These are phyloP conservation scores for Marchantia polymorpha DNA, from an alignment of 225 moss, liverwort and hornwort genomes.

Conservation along the genomic window DNA sequence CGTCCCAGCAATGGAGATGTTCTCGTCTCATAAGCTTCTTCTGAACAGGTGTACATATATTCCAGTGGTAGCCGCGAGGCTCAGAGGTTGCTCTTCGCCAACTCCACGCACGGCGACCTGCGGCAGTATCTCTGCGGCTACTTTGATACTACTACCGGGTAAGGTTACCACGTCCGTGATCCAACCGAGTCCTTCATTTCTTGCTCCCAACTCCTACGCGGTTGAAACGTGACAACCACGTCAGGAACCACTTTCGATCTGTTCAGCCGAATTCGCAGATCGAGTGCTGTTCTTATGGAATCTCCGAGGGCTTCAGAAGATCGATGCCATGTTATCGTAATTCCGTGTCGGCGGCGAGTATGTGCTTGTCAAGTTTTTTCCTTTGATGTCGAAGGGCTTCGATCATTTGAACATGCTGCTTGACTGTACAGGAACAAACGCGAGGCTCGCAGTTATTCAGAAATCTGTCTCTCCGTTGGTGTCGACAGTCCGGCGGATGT, in stretches of 20 bases:
- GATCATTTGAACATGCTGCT: not conserved
- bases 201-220: not conserved
- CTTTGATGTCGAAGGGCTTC: not conserved
- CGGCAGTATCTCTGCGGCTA: conserved; percentile 80
- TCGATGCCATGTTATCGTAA: not conserved
- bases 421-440: conserved; percentile 64
- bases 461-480: conserved; percentile 83
- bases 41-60: conserved; percentile 65
- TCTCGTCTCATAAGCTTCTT: not conserved
- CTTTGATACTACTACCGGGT: conserved; percentile 98
- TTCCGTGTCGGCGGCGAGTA: not conserved
- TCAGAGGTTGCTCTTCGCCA: conserved; percentile 85
- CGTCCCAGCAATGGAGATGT: not conserved
- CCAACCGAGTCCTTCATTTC: not conserved
- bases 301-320: too few species aligned
- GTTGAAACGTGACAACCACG: too few species aligned
- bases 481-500: conserved; percentile 80
- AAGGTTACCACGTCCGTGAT: not conserved
- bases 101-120: conserved; percentile 83
- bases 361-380: not conserved
- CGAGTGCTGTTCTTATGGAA: not conserved
- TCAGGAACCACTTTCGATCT: too few species aligned
- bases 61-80: conserved; percentile 99
- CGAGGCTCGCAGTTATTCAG: conserved; percentile 76
- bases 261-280: too few species aligned